A percentile compares a stretch with the other conserved stretches of the same genome.
These are phyloP conservation scores for Globisporangium barbulae DNA, from an alignment of 352 stramenopile species.

Conservation along the genomic window DNA sequence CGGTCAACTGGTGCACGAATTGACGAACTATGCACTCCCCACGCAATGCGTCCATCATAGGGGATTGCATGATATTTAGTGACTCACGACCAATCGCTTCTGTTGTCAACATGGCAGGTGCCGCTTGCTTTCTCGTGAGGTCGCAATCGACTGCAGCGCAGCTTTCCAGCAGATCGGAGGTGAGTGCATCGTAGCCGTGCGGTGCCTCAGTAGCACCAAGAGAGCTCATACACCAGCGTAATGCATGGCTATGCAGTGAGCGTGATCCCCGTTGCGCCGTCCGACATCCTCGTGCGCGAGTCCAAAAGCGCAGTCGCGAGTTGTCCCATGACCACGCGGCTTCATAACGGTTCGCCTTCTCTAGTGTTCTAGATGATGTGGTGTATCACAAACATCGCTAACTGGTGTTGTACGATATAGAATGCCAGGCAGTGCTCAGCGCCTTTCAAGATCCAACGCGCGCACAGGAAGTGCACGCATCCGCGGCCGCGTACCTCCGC, in stretches of 20 bases:
- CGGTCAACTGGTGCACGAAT: too few relatives aligned
- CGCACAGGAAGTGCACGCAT: background rate
- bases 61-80: background rate
- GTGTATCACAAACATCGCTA: background rate
- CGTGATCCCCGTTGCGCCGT: constrained; percentile 2
- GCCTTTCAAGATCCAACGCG: constrained; percentile 5
- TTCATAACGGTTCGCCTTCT: constrained; percentile 7
- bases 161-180: constrained; percentile 17
- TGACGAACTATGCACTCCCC: background rate
- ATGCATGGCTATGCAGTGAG: constrained; percentile 9
- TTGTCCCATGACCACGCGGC: constrained; percentile 1
- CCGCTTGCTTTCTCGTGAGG: constrained; percentile 15
- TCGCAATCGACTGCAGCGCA: constrained; percentile 5
- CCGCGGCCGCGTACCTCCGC: constrained; percentile 4
- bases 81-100: background rate
- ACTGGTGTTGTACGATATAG: background rate
- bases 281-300: constrained; percentile 6
- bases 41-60: background rate
- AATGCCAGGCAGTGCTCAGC: constrained; percentile 2
- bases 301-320: background rate
- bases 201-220: background rate
- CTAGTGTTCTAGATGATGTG: background rate
- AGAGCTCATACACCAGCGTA: background rate
- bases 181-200: background rate
- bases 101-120: constrained; percentile 1